Base-by-base conservation (phyloP, 75 land plant genomes). In the Sequoiadendron giganteum region DNA sequence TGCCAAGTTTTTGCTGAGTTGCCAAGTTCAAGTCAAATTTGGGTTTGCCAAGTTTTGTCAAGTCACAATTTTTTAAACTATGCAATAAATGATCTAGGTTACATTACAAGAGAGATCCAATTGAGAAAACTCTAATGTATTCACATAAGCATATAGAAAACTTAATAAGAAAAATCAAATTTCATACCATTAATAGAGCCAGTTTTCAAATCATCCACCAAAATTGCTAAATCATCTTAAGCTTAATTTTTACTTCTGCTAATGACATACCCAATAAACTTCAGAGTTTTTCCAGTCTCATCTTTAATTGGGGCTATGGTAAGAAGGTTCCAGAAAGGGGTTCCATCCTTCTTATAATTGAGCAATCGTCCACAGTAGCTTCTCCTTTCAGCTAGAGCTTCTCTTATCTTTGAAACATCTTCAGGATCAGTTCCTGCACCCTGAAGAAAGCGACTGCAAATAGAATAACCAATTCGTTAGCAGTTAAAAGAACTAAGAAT, bases 331-430 rank as follows among this genome's bases (percentile, higher is more conserved):
- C 98, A 96, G 86, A 96, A 96, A 4, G 94, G 90, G 13, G 93
- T 92, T 1, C 98, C 98, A 92, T 96, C 89, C 88, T 95, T 95
- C 90, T 93, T 95, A 90, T 96, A 96, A 89, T 96, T 96, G 61
- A 96, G 88, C n/a, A 96, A 82, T 81, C 98, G 93, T 14, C 98
- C 98, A 86, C 98, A 96, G 89, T 93, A 96, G 88, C 92, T 95
- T 81, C 90, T 90, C 34, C 95, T 95, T 18, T 47, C 80, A 43
- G 84, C 85, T 76, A 95, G 82, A 42, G 95, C 97, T 45, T 88
- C 90, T 86, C 97, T 87, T 83, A 96, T 93, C 77, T 92, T 96
- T 55, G 83, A 93, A 75, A 96, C 91, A 49, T 95, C 98, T 15
- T 70, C 86, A 70, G 89, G 92, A 90, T 96, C 95, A 45, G 98